phyloP scores from a whole-genome alignment of 257 asterid species.

The Pogostemon cablin region DNA sequence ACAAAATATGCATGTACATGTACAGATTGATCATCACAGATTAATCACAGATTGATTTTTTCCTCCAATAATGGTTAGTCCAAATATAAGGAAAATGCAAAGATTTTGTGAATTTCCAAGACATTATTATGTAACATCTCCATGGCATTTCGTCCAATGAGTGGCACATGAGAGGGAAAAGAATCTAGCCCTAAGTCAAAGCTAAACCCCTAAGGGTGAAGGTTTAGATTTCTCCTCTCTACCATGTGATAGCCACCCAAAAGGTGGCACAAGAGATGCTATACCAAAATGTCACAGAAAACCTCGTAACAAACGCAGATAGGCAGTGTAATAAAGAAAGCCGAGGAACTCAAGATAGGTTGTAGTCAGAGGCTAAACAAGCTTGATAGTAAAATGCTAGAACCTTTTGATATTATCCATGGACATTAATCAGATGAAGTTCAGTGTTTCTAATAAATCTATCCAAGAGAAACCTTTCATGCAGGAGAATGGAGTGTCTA shows the following conservation, averaged over 20 bases:
- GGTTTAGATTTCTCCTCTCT: too few species aligned
- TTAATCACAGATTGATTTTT: background rate
- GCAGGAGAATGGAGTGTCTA: background rate
- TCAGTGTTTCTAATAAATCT: background rate
- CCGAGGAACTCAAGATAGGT: background rate
- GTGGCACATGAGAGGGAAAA: too few species aligned
- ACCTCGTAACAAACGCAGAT: too few species aligned
- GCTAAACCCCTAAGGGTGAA: too few species aligned
- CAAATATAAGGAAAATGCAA: background rate
- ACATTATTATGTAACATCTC: too few species aligned
- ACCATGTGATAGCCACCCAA: too few species aligned
- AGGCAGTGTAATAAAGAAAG: background rate
- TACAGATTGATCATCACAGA: background rate
- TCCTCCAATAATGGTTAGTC: background rate
- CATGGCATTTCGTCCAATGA: too few species aligned
- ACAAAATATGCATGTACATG: background rate
- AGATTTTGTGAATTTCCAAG: background rate
- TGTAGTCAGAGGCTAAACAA: background rate
- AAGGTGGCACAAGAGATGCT: too few species aligned
- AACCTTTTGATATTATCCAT: background rate
- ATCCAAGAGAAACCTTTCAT: slow-evolving; percentile 5
- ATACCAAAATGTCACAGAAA: too few species aligned
- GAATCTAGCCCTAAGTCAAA: too few species aligned
- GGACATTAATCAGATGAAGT: background rate
- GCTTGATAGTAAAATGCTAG: background rate